Base-by-base conservation (phyloP, 2,329 filamentous ascomycete genomes). In the Bipolaris gigantea region DNA sequence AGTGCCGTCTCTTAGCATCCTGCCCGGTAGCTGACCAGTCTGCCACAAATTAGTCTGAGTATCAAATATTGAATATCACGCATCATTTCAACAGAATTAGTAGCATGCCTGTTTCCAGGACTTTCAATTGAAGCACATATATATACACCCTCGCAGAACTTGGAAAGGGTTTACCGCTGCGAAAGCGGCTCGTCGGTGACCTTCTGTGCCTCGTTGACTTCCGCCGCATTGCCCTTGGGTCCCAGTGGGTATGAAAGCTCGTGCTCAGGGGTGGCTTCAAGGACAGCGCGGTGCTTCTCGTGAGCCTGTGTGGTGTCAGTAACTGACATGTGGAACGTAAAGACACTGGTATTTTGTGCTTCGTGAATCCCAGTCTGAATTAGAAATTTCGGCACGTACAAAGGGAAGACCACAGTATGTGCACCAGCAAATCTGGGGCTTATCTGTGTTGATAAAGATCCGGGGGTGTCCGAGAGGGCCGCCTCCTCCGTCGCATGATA, bases 391-490 rank as follows among this genome's bases (percentile, higher is more conserved):
- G n/a, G 39, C 77, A 80, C 92, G 73, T 83, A 97, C 94, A 74
- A 87, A 99, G 66, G 94, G 94, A 63, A 94, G 75, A 48, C 94
- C 94, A 74, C 94, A 99, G 81, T 99, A 99, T 71, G 84, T 88
- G 82, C 94, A 99, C 73, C 81, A 81, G 76, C 85, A 85, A 69
- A 99, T 96, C 81, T 97, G 87, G 39, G 94, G 90, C 83, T 97
- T 97, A 79, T 99, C 94, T 63, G 89, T 88, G 79, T 99, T 99
- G 84, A 99, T 99, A 76, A 92, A 99, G 78, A 99, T 89, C 71
- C 85, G 85, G 45, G 94, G 94, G 76, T 99, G 94, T 39, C 94
- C 94, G 50, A 90, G 80, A 30, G 92, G 88, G 41, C 93, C 94
- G 64, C 92, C 92, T 55, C 93, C 94, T 54, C 94, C 94, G 70